Evolutionary conservation across 2,329 filamentous ascomycete genomes (phyloP).

Genomic region (Diplodia corticola): DNA sequence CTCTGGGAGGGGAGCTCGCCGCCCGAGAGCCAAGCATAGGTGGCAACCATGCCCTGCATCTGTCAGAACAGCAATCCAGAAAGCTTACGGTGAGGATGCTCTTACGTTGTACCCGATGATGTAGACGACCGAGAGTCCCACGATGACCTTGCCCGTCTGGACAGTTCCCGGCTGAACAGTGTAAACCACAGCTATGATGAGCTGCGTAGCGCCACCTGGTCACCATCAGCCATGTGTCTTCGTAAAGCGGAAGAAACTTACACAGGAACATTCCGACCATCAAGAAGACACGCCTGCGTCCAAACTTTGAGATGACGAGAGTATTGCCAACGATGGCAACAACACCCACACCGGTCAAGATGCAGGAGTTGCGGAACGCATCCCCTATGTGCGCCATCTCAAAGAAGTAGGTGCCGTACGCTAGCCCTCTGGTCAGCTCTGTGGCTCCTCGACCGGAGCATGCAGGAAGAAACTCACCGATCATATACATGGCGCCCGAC

Average conservation of each 20-base stretch:
- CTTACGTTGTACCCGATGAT: slow-evolving; percentile 53
- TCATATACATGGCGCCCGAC: slow-evolving; percentile 54
- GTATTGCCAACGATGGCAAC: slow-evolving; percentile 56
- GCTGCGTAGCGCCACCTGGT: slow-evolving; percentile 51
- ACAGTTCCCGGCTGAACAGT: slow-evolving; percentile 45
- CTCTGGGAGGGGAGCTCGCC: slow-evolving; percentile 60
- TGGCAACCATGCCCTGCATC: slow-evolving; percentile 48
- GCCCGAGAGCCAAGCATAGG: slow-evolving; percentile 59
- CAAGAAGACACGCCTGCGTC: slow-evolving; percentile 56
- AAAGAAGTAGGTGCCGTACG: slow-evolving; percentile 39
- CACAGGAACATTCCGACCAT: slow-evolving; percentile 55
- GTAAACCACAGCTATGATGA: slow-evolving; percentile 57
- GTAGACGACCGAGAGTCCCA: slow-evolving; percentile 56
- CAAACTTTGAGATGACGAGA: slow-evolving; percentile 54
- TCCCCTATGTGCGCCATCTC: slow-evolving; percentile 37
- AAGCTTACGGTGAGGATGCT: fast-evolving
- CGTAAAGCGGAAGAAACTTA: not conserved
- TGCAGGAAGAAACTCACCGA: slow-evolving; percentile 24
- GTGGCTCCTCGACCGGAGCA: fast-evolving
- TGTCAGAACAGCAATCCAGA: not conserved
- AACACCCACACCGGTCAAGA: slow-evolving; percentile 57
- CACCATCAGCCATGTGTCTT: not conserved
- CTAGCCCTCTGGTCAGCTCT: slow-evolving; percentile 8
- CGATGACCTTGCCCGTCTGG: slow-evolving; percentile 50
- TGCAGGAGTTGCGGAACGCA: slow-evolving; percentile 59